phyloP scores from a whole-genome alignment of 257 asterid genomes.

The Capsicum rhomboideum region DNA sequence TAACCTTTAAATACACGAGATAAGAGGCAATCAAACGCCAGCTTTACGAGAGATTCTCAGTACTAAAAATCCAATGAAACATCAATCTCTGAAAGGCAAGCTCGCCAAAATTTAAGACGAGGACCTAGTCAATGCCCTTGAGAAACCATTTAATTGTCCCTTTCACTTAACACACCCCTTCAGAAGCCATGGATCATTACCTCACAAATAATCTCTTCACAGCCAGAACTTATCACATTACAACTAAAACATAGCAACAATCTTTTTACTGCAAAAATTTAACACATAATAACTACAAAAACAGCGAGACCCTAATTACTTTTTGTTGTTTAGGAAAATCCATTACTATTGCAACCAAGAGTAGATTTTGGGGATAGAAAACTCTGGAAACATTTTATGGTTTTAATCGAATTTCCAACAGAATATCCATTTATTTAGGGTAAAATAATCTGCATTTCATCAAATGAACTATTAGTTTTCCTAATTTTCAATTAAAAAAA shows the following conservation, averaged over 20 bases:
- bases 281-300: not conserved
- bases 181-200: not conserved
- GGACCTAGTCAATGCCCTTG: not conserved
- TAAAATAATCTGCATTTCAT: not conserved
- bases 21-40: not conserved
- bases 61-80: not conserved
- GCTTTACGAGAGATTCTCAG: not conserved
- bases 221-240: not conserved
- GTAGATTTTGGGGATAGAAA: not conserved
- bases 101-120: not conserved
- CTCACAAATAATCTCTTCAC: not conserved
- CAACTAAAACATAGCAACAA: not conserved
- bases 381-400: not conserved
- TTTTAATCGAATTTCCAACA: not conserved
- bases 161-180: not conserved
- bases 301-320: not conserved
- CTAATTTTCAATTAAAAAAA: too few species aligned
- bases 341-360: not conserved
- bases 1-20: slow-evolving; percentile 4
- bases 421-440: not conserved
- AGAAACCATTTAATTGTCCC: not conserved
- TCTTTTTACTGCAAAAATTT: not conserved
- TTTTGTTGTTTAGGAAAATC: not conserved
- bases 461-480: not conserved
- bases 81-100: not conserved